Base-by-base conservation (phyloP, 2,329 filamentous ascomycete genomes). In the Beauveria rudraprayagi region DNA sequence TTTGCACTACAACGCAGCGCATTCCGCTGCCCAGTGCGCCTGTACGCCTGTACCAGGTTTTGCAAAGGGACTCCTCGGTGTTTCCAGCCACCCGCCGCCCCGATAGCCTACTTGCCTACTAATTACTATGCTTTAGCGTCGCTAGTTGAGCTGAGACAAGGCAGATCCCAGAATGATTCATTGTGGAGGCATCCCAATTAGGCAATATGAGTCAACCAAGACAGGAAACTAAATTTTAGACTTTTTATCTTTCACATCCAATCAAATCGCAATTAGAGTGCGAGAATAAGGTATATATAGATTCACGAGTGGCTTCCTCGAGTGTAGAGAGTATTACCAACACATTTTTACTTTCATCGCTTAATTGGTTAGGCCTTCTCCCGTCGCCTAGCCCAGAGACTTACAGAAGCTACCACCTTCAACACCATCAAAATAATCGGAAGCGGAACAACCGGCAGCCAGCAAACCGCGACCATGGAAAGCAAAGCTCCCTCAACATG, bases 401-500 rank as follows among this genome's bases (percentile, higher is more conserved):
- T 22, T 4, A 26, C 5, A 44, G 34, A 17, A 60, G 19, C 4
- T n/a, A 16, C 41, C 24, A 46, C 11, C 8, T 19, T 47, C 19
- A 52, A 54, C 26, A 58, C 54, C 54, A 28, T 44, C 54, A 62
- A 53, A 40, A 58, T 62, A 53, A 30, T 47, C 22, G 60, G 41
- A 24, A 47, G 14, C 19, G 54, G 47, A 53, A 19, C 26, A 40
- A 56, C 19, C 56, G 46, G 16, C 56, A 16, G n/a, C 24, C 30
- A 56, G 14, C 10, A 7, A 43, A 19, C 14, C n/a, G 43, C 46
- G 2, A 56, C 43, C n/a, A 60, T 62, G 61, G 61, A 60, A 14
- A 61, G 55, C 26, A 64, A 66, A 63, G 50, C 58, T 3, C 66
- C 66, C 26, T 64, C 64, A 19, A 43, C 62, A 6, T 69, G 67